phyloP scores from a whole-genome alignment of 306 rosid species.

The Dryas octopetala region DNA sequence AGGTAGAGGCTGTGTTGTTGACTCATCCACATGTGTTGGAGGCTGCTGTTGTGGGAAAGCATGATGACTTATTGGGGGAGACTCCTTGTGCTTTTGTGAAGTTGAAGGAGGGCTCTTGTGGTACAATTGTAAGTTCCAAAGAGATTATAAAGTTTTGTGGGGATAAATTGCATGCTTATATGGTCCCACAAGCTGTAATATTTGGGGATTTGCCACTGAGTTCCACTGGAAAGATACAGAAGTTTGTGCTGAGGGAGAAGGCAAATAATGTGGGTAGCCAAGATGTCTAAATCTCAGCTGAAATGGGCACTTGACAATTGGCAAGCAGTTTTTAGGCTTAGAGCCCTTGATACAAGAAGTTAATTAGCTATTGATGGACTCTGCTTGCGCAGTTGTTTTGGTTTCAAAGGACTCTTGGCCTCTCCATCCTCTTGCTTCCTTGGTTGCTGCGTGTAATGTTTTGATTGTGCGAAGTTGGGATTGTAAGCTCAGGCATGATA shows the following conservation, averaged over 20 bases:
- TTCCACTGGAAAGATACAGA: constrained; percentile 84
- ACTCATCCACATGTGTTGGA: constrained; percentile 63
- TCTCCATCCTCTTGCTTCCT: too few species aligned
- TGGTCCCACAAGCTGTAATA: constrained; percentile 64
- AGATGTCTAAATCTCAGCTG: not conserved
- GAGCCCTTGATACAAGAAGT: not conserved
- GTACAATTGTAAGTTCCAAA: constrained; percentile 23
- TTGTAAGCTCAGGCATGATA: too few species aligned
- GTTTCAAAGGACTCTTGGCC: too few species aligned
- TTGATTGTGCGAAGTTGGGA: too few species aligned
- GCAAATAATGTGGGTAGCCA: constrained; percentile 22
- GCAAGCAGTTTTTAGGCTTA: not conserved
- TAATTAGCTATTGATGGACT: too few species aligned
- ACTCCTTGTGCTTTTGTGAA: constrained; percentile 56
- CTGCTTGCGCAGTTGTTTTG: too few species aligned
- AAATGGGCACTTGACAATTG: not conserved
- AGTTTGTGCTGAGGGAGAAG: constrained; percentile 56
- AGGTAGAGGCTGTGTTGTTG: constrained; percentile 69
- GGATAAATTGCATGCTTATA: constrained; percentile 43
- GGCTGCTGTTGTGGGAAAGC: constrained; percentile 70
- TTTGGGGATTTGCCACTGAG: constrained; percentile 77
- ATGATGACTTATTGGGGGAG: constrained; percentile 34
- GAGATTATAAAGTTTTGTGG: constrained; percentile 63
- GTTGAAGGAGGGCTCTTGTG: constrained; percentile 48
- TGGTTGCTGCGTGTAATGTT: too few species aligned